Evolutionary conservation across 495 filamentous ascomycete genomes (phyloP).

Genomic region (Tuber brumale): DNA sequence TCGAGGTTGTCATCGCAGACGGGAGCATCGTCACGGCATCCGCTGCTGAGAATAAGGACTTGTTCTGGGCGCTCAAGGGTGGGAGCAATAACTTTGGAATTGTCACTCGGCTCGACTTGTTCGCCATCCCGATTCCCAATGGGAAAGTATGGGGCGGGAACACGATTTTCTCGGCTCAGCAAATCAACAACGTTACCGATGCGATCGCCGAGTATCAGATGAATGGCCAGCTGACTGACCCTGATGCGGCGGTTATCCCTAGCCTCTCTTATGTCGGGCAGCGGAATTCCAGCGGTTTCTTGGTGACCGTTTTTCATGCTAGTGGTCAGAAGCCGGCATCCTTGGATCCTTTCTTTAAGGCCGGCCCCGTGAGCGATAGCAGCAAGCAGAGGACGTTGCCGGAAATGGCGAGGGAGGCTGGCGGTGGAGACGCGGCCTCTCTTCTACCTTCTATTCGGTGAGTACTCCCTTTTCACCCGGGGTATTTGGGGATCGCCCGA

Average conservation of each 20-base stretch:
- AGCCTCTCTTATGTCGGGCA: slow-evolving; percentile 11
- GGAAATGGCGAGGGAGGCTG: background rate
- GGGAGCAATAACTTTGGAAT: slow-evolving; percentile 53
- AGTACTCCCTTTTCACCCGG: background rate
- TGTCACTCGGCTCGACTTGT: slow-evolving; percentile 51
- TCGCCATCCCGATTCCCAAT: slow-evolving; percentile 32
- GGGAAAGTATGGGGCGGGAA: slow-evolving; percentile 34
- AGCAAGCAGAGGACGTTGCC: background rate
- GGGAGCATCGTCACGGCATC: slow-evolving; percentile 50
- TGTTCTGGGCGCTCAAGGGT: slow-evolving; percentile 53
- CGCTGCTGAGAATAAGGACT: slow-evolving; percentile 44
- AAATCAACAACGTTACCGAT: slow-evolving; percentile 15
- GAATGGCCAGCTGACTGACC: slow-evolving; percentile 33
- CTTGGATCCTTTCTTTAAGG: slow-evolving; percentile 22
- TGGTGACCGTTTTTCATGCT: slow-evolving; percentile 20
- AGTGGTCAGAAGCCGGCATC: slow-evolving; percentile 3
- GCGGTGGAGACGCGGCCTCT: background rate
- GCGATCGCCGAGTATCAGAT: slow-evolving; percentile 30
- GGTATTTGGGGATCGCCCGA: background rate
- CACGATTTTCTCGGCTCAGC: slow-evolving; percentile 17
- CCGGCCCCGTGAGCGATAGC: slow-evolving; percentile 7
- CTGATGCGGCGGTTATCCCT: slow-evolving; percentile 30
- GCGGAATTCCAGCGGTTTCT: background rate
- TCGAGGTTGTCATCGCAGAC: slow-evolving; percentile 53
- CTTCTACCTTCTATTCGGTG: background rate